Percentiles rank a stretch among this genome's conserved stretches.
These are phyloP conservation scores for Candida albicans DNA, from an alignment of 1,139 yeast species.

Conservation along the genomic window DNA sequence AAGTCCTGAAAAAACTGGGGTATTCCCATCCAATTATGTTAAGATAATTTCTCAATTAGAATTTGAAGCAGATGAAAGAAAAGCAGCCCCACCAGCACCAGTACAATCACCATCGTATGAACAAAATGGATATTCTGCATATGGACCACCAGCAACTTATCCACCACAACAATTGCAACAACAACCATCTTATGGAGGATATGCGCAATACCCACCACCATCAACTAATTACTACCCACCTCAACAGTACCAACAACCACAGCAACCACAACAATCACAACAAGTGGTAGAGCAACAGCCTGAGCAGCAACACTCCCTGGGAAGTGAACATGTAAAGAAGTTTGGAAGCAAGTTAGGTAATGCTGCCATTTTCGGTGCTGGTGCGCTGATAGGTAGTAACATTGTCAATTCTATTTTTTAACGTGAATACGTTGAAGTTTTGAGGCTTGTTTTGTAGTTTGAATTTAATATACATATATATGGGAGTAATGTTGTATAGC, in stretches of 20 bases:
- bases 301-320: constrained; percentile 23
- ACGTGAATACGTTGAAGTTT: constrained; percentile 5
- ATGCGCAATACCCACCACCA: constrained; percentile 54
- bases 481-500: too few relatives aligned
- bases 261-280: constrained; percentile 21
- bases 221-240: constrained; percentile 41
- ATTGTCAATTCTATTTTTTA: constrained; percentile 81
- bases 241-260: constrained; percentile 31
- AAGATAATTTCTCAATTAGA: constrained; percentile 43
- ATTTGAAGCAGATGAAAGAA: constrained; percentile 19
- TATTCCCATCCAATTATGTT: constrained; percentile 90
- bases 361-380: constrained; percentile 96
- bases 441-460: too few relatives aligned
- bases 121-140: constrained; percentile 9
- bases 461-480: too few relatives aligned
- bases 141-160: constrained; percentile 9
- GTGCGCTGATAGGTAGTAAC: constrained; percentile 92
- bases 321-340: constrained; percentile 49
- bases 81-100: constrained; percentile 11
- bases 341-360: constrained; percentile 86
- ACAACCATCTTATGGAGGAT: constrained; percentile 41
- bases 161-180: constrained; percentile 15
- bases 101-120: constrained; percentile 9
- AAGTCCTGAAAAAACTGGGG: constrained; percentile 60
- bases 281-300: constrained; percentile 15